Evolutionary conservation across 805 yeast species (phyloP), one percentile per base, ranked within the genome.

Genomic region (Jamesozyma rosinii): DNA sequence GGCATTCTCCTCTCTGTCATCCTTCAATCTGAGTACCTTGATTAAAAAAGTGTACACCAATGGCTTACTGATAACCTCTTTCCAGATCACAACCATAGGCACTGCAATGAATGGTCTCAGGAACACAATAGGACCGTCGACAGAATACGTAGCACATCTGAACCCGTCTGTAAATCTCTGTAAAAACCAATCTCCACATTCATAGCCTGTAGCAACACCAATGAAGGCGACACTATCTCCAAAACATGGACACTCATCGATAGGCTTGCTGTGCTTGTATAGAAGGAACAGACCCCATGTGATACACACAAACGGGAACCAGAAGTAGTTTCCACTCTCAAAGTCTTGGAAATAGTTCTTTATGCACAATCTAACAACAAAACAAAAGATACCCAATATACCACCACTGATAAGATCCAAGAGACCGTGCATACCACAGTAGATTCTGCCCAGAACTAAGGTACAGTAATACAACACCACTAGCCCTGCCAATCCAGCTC

Each of bases 401-500:
- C 76, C 62, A 6, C 98, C 98, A 11, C 75, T 58, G 0, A 66
- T 41, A 3, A 92, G 70, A 60, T 92, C 98, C 20, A 83, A 62
- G 46, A 85, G 75, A 2, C 98, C 98, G 64, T 92, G 98, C 98
- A 92, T 92, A 9, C 98, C 98, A 63, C 96, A 89, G 65, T 92
- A 90, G 4, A 92, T 57, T 44, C 98, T 71, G 18, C 98, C 98
- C 47, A 77, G 58, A 1, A 85, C 75, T 48, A 92, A 67, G 8
- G 89, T 77, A 29, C 70, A 47, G 54, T 77, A 80, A 59, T 89
- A 88, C 14, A 74, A 6, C 3, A 49, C 36, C 0, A 58, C 52
- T 11, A 63, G 35, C 2, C 57, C 35, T 4, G 57, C 40, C 4
- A 55, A 37, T 4, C 44, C 21, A 6, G 56, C 5, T 26, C 42